Evolutionary conservation across 140 eudicot genomes (phyloP).

Genomic region (Cichorium intybus): DNA sequence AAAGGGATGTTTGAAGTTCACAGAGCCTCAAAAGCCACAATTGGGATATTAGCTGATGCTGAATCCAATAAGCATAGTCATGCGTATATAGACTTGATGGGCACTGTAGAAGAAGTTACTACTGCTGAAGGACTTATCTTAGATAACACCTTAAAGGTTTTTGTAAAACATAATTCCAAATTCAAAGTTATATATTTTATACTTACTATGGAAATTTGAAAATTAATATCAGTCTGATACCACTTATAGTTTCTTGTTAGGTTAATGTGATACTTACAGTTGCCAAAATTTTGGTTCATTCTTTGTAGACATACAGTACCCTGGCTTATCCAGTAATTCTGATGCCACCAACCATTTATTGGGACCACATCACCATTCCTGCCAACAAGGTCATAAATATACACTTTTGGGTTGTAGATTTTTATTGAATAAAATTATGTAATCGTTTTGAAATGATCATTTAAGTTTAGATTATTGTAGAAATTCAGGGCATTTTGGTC

Average conservation of each 20-base stretch:
- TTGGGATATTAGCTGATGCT: neutral
- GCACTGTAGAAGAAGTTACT: slow-evolving; percentile 2
- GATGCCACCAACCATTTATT: slow-evolving; percentile 11
- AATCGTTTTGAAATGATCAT: no score
- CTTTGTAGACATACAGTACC: neutral
- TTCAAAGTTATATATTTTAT: no score
- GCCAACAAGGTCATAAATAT: neutral
- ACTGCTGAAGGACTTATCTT: slow-evolving; percentile 5
- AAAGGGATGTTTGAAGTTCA: neutral
- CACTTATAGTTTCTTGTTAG: no score
- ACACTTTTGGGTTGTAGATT: no score
- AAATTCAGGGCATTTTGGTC: no score
- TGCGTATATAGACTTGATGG: neutral
- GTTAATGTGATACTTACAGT: no score
- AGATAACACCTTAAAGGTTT: slow-evolving; percentile 2
- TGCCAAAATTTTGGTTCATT: no score
- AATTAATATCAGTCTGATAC: no score
- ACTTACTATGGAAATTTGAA: no score
- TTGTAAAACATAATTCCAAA: no score
- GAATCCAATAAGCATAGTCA: neutral
- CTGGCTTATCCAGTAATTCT: slow-evolving; percentile 1
- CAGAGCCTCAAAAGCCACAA: neutral
- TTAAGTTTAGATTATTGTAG: no score
- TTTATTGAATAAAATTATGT: no score
- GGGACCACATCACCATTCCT: neutral